Percentiles rank a stretch among this genome's conserved stretches.
Conservation (phyloP, 139 green algal species). For the Klebsormidium nitens region DNA sequence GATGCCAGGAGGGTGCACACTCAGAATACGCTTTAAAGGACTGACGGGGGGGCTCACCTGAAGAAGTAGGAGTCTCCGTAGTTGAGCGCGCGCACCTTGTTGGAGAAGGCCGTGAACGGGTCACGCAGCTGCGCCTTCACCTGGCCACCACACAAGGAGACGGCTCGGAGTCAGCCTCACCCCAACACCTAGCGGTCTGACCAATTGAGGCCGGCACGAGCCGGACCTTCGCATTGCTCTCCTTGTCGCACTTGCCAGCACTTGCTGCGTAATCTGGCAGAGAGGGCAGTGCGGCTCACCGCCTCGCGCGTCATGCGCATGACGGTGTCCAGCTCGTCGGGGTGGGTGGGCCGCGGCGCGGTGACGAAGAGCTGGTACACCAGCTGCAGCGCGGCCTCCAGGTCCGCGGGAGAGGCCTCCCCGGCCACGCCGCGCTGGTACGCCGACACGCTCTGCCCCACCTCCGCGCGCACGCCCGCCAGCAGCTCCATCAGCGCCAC, state of each 20-base stretch:
- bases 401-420: constrained; percentile 57
- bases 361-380: constrained; percentile 66
- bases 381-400: constrained; percentile 71
- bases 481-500: constrained; percentile 60
- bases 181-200: too few species aligned
- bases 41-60: too few species aligned
- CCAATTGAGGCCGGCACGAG: too few species aligned
- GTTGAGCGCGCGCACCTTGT: constrained; percentile 57
- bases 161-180: too few species aligned
- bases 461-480: constrained; percentile 51
- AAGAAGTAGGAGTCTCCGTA: constrained; percentile 75
- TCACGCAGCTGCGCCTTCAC: constrained; percentile 59
- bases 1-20: too few species aligned
- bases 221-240: too few species aligned
- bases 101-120: constrained; percentile 52
- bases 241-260: constrained; percentile 43
- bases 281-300: background rate
- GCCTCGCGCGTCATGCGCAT: constrained; percentile 35
- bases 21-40: too few species aligned
- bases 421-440: constrained; percentile 63
- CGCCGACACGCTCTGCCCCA: constrained; percentile 41
- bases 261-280: too few species aligned
- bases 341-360: constrained; percentile 9
- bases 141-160: constrained; percentile 26
- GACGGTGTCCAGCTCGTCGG: constrained; percentile 33